phyloP scores from a whole-genome alignment of 2,329 filamentous ascomycete species.

The Biscogniauxia sp. region DNA sequence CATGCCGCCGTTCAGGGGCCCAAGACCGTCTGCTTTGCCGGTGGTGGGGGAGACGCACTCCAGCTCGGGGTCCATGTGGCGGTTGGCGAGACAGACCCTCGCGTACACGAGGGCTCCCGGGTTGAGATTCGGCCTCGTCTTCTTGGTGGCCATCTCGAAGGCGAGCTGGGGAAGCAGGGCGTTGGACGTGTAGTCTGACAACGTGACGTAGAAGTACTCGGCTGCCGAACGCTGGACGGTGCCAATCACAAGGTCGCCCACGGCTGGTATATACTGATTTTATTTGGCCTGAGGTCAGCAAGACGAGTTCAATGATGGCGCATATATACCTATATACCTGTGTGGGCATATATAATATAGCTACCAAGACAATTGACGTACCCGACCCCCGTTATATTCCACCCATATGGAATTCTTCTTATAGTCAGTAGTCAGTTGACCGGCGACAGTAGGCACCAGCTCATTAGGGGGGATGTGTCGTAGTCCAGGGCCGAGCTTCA shows the following conservation, averaged over 20 bases:
- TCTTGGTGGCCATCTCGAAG: constrained; percentile 92
- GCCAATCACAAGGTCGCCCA: constrained; percentile 86
- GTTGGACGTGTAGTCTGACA: constrained; percentile 62
- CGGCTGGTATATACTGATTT: constrained; percentile 69
- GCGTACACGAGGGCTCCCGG: constrained; percentile 84
- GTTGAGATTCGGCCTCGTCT: constrained; percentile 77
- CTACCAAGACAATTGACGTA: no score
- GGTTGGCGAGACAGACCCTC: constrained; percentile 72
- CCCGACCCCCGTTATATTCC: constrained; percentile 67
- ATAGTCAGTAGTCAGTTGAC: constrained; percentile 64
- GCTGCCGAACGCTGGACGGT: constrained; percentile 72
- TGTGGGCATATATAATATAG: no score
- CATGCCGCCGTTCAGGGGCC: constrained; percentile 82
- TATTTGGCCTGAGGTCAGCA: constrained; percentile 25
- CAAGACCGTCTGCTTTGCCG: constrained; percentile 84
- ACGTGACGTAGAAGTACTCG: constrained; percentile 76
- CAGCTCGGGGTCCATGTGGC: constrained; percentile 84
- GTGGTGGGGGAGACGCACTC: constrained; percentile 85
- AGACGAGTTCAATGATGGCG: neutral
- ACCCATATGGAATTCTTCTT: constrained; percentile 78
- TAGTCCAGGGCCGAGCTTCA: constrained; percentile 82
- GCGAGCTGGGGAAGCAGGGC: constrained; percentile 80
- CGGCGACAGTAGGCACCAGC: constrained; percentile 66
- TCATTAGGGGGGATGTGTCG: constrained; percentile 76
- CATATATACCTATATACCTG: constrained; percentile 9